Evolutionary conservation across 208 protist genomes (phyloP).

Genomic region (Porcisia hertigi): DNA sequence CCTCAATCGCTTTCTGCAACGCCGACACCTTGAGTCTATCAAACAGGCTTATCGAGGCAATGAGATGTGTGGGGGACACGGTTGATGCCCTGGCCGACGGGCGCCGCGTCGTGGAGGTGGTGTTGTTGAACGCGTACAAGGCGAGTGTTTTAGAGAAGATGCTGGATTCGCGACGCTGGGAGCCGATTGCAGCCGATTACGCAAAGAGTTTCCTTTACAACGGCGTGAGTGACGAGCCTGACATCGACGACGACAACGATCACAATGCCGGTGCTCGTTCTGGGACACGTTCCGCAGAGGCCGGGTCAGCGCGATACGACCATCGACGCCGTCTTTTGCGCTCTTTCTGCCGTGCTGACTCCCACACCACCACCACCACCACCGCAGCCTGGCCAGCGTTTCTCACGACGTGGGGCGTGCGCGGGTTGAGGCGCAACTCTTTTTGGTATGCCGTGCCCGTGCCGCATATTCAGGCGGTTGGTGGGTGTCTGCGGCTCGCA

Average conservation of each 20-base stretch:
- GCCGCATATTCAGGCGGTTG: neutral
- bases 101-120: conserved; percentile 52
- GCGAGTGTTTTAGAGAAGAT: conserved; percentile 59
- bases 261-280: neutral
- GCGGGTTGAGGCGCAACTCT: neutral
- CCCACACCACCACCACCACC: neutral
- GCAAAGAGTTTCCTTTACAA: conserved; percentile 2
- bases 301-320: neutral
- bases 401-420: neutral
- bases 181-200: conserved; percentile 36
- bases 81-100: conserved; percentile 44
- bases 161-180: conserved; percentile 49
- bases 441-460: conserved; percentile 7
- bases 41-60: conserved; percentile 42
- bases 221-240: neutral
- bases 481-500: neutral
- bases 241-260: neutral
- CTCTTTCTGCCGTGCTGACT: neutral
- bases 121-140: conserved; percentile 79
- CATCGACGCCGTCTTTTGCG: neutral
- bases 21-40: conserved; percentile 25
- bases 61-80: conserved; percentile 34
- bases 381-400: neutral
- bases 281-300: neutral
- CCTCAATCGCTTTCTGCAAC: conserved; percentile 21